Base-by-base conservation (phyloP, 2,329 filamentous ascomycete species). In the Thermothelomyces thermophilus region DNA sequence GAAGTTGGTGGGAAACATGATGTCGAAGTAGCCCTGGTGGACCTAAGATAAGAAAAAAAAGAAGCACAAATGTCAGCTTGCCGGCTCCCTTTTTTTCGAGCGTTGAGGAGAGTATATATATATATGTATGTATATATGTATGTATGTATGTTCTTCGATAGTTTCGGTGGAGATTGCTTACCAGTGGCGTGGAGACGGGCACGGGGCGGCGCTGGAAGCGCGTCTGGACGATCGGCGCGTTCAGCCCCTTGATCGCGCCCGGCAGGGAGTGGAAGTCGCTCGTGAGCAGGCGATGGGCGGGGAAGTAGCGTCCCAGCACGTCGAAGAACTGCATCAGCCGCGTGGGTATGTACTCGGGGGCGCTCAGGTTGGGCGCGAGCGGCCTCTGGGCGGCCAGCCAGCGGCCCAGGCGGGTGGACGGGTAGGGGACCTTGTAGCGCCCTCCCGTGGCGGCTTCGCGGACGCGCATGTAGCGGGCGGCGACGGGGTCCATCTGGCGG, bases 1-100 rank as follows among this genome's bases (percentile, higher is more conserved):
- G 65, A 98, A 98, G 68, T 98, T 86, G 10, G 93, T 98, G 0
- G 93, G 93, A 71, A 98, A 98, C 64, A 98, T 83, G 61, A 98
- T 96, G 66, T 98, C 94, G 65, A 98, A 98, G 70, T 95, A 97
- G 40, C 93, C 94, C 72, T 98, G 94, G 66, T 97, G 90, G 41
- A 96, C 88, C 88, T 94, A 31, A 17, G 17, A 4, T n/a, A n/a
- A n/a, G n/a, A n/a, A n/a, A n/a, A 9, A 26, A 10, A 6, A 17
- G 16, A n/a, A 5, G 11, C n/a, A 5, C 5, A 16, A n/a, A n/a
- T 8, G 37, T 40, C 37, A 40, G 20, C n/a, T 26, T 14, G n/a
- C 20, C 5, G 13, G 10, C 13, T 3, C 33, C 11, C n/a, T n/a
- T n/a, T n/a, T n/a, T n/a, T n/a, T n/a, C n/a, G 30, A 3, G 30